phyloP scores from a whole-genome alignment of 345 rosid genomes.

The Kernera saxatilis region DNA sequence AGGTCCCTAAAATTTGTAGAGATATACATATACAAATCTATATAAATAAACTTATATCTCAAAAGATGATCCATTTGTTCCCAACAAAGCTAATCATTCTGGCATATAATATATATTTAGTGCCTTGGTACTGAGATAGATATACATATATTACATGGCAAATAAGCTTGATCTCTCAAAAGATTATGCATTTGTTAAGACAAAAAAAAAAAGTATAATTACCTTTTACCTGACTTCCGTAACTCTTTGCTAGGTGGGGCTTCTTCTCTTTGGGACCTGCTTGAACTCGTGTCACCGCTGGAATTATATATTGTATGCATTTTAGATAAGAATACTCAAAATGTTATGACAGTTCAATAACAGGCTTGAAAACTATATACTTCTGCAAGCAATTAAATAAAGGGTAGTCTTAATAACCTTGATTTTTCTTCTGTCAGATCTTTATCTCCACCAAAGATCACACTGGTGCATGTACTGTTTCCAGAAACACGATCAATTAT shows the following conservation, averaged over 20 bases:
- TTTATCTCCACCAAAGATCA: slow-evolving; percentile 71
- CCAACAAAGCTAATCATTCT: no score
- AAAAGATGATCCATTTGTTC: no score
- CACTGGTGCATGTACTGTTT: slow-evolving; percentile 77
- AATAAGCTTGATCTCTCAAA: no score
- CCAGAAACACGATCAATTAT: not conserved
- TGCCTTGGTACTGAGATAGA: no score
- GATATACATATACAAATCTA: no score
- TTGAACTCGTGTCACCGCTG: slow-evolving; percentile 68
- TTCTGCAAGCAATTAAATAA: not conserved
- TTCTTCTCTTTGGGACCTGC: slow-evolving; percentile 58
- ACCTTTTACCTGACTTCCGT: slow-evolving; percentile 68
- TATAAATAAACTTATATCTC: no score
- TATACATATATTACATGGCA: no score
- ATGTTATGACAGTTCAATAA: not conserved
- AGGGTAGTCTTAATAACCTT: slow-evolving; percentile 51
- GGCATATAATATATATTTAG: no score
- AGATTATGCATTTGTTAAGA: no score
- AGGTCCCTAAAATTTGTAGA: no score
- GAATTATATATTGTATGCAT: slow-evolving; percentile 16
- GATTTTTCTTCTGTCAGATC: slow-evolving; percentile 72
- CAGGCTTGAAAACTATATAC: not conserved
- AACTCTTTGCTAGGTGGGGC: slow-evolving; percentile 69
- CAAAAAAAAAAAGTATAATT: not conserved
- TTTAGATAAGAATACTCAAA: not conserved